Evolutionary conservation across 768 basidiomycete species (phyloP), one percentile per base, ranked within the genome.

Genomic region (Suillus discolor): DNA sequence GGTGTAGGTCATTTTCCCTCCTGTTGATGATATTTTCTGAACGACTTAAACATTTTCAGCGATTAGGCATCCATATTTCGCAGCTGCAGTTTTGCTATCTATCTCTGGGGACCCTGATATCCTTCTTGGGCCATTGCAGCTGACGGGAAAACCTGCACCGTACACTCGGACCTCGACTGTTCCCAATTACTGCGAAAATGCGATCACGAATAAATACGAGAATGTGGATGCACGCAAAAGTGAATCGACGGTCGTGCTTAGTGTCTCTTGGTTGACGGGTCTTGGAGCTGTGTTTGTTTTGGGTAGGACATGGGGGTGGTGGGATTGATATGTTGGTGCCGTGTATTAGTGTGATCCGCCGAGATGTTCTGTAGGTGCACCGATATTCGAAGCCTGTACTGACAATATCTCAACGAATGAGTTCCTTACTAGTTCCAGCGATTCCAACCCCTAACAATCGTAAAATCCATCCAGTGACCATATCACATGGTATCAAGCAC

Each of bases 271-370:
- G 39, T 13, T 47, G 41, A 42, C 42, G 9, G 20, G 39, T 16
- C 15, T 47, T n/a, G 39, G 41, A 6, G 63, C 63, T 34, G 20
- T 47, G n/a, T 64, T 64, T 44, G 60, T 64, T 15, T 38, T 64
- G 57, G 60, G 60, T 16, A 61, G 42, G 20, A 25, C 9, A 12
- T 64, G 63, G 63, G 63, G 57, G 20, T 53, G 55, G 20, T 62
- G 60, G 63, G 28, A 63, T 41, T 57, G 20, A 39, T 31, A 54
- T 54, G 11, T 15, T 18, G 25, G 16, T 53, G 16, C 15, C 15
- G 7, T 28, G 23, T 47, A 47, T 11, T 12, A 47, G n/a, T 51
- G 28, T 53, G 16, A 6, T 23, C 2, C 9, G 44, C 7, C 20
- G 9, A 11, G 8, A 8, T 49, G 13, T 15, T 25, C 25, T 16